Evolutionary conservation across 2,329 filamentous ascomycete species (phyloP).

Genomic region (Shiraia sp.): DNA sequence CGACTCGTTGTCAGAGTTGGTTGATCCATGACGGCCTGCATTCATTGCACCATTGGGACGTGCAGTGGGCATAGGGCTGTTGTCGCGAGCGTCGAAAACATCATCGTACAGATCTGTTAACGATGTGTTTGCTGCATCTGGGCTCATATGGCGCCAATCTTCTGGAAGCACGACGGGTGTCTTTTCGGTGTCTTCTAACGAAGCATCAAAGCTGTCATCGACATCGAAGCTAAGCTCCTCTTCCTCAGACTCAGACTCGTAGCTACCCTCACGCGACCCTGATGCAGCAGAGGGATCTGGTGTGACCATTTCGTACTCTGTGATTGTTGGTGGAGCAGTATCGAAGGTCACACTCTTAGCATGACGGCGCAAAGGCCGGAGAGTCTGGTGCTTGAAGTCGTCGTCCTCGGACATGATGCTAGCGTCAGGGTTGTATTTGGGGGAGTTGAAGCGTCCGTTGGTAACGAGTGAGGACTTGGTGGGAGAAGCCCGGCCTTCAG

Average conservation of each 20-base stretch:
- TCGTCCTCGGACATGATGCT: conserved; percentile 49
- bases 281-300: conserved; percentile 91
- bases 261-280: conserved; percentile 90
- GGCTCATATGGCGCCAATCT: conserved; percentile 85
- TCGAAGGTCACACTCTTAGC: conserved; percentile 98
- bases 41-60: conserved; percentile 50
- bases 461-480: conserved; percentile 86
- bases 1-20: conserved; percentile 77
- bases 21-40: conserved; percentile 66
- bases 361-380: conserved; percentile 75
- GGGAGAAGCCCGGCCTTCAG: conserved; percentile 66
- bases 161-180: conserved; percentile 97
- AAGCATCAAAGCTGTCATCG: conserved; percentile 94
- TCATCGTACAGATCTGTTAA: conserved; percentile 63
- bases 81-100: conserved; percentile 65
- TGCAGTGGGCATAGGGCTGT: conserved; percentile 67
- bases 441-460: conserved; percentile 58
- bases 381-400: conserved; percentile 63
- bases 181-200: conserved; percentile 93
- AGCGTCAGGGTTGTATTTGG: conserved; percentile 41
- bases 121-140: conserved; percentile 60
- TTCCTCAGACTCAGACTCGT: conserved; percentile 75
- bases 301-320: conserved; percentile 98
- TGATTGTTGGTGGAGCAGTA: conserved; percentile 87
- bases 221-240: conserved; percentile 68